Percentiles rank a stretch among this genome's conserved stretches.
phyloP scores from a whole-genome alignment of 139 green algal species.

The Chlamydomonas schloesseri region DNA sequence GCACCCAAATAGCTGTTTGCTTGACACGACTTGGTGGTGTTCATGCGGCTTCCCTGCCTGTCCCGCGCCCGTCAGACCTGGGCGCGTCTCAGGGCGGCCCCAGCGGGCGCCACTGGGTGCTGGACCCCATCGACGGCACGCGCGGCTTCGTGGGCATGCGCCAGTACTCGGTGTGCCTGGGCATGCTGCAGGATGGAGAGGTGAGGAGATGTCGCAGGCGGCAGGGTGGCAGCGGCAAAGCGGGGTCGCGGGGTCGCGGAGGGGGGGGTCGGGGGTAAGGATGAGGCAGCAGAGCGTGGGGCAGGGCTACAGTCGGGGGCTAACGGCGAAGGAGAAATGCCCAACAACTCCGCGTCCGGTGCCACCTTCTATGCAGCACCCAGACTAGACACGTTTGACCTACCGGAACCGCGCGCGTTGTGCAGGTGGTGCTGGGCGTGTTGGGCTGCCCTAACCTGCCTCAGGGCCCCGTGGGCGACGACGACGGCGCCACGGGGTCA shows the following conservation, averaged over 20 bases:
- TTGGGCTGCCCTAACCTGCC: constrained; percentile 98
- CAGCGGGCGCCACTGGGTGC: constrained; percentile 89
- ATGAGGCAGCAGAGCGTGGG: no score
- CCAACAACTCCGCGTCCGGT: no score
- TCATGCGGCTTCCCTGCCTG: no score
- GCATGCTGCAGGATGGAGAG: constrained; percentile 81
- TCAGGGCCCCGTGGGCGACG: constrained; percentile 43
- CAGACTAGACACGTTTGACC: no score
- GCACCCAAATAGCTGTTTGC: no score
- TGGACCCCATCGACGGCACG: constrained; percentile 96
- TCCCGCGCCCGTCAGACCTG: constrained; percentile 68
- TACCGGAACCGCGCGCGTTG: not conserved
- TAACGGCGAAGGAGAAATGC: no score
- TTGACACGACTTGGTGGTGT: no score
- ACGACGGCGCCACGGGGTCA: constrained; percentile 1
- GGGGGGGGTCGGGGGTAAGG: not conserved
- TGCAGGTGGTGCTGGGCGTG: constrained; percentile 83
- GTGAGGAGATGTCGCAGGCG: not conserved
- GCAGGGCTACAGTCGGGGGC: no score
- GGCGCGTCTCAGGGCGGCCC: constrained; percentile 79
- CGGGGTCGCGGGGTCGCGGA: not conserved
- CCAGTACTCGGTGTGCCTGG: constrained; percentile 96
- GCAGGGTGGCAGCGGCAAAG: not conserved
- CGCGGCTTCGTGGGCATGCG: constrained; percentile 94
- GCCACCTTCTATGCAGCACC: no score